These are phyloP conservation scores for Knufia fluminis DNA, from an alignment of 2,329 filamentous ascomycete species.

Conservation along the genomic window DNA sequence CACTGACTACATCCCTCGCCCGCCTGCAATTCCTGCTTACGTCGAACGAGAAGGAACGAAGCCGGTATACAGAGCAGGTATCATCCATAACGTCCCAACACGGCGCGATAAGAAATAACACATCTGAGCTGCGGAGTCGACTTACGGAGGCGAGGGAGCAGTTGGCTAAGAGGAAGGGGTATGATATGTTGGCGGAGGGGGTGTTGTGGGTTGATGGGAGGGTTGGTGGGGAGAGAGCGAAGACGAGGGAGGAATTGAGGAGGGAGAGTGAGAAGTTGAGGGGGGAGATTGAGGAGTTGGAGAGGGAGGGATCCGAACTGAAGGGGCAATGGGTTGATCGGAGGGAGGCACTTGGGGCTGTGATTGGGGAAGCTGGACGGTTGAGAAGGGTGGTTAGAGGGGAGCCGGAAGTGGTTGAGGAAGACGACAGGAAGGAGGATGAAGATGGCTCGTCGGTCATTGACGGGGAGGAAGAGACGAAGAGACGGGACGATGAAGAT, in stretches of 20 bases:
- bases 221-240: slow-evolving; percentile 66
- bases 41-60: slow-evolving; percentile 73
- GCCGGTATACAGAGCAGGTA: slow-evolving; percentile 74
- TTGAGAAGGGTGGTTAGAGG: slow-evolving; percentile 79
- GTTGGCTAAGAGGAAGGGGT: slow-evolving; percentile 69
- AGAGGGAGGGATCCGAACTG: slow-evolving; percentile 74
- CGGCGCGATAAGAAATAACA: slow-evolving; percentile 66
- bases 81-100: slow-evolving; percentile 68
- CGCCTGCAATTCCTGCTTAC: slow-evolving; percentile 79
- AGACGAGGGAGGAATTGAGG: slow-evolving; percentile 74
- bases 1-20: slow-evolving; percentile 66
- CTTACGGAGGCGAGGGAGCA: slow-evolving; percentile 68
- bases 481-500: slow-evolving; percentile 37
- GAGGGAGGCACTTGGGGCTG: slow-evolving; percentile 73
- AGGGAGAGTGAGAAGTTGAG: slow-evolving; percentile 70
- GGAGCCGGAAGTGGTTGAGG: slow-evolving; percentile 51
- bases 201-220: slow-evolving; percentile 39
- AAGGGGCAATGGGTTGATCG: slow-evolving; percentile 76
- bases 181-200: slow-evolving; percentile 78
- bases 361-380: slow-evolving; percentile 85
- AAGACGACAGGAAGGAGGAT: slow-evolving; percentile 64
- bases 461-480: slow-evolving; percentile 45
- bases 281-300: slow-evolving; percentile 77
- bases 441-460: slow-evolving; percentile 69
- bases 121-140: slow-evolving; percentile 60